phyloP scores from a whole-genome alignment of 805 yeast genomes.

The Wickerhamiella musiphila region DNA sequence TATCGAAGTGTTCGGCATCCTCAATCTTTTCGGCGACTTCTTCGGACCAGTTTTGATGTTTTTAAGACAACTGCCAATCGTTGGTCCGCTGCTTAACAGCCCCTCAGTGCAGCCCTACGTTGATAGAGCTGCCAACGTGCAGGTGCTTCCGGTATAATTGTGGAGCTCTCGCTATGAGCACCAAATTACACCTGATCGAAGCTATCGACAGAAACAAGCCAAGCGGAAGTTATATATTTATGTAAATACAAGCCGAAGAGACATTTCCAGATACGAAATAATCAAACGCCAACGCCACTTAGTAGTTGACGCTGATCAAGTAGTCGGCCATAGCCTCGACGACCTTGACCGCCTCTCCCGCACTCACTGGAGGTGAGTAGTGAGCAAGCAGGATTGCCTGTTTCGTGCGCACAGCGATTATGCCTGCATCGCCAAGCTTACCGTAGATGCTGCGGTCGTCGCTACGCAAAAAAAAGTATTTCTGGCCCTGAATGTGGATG shows the following conservation, averaged over 20 bases:
- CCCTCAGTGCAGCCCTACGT: slow-evolving; percentile 66
- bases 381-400: slow-evolving; percentile 91
- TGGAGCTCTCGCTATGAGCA: neutral
- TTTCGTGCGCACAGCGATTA: slow-evolving; percentile 79
- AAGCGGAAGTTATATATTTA: neutral
- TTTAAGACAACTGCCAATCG: slow-evolving; percentile 68
- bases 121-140: slow-evolving; percentile 48
- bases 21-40: slow-evolving; percentile 84
- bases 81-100: slow-evolving; percentile 70
- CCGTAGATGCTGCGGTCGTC: slow-evolving; percentile 91
- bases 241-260: too few species aligned
- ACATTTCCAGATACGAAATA: neutral
- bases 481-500: slow-evolving; percentile 65
- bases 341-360: slow-evolving; percentile 88
- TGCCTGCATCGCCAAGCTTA: slow-evolving; percentile 73
- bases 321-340: slow-evolving; percentile 95
- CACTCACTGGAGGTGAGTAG: slow-evolving; percentile 63
- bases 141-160: slow-evolving; percentile 41
- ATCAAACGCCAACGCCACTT: slow-evolving; percentile 9
- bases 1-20: slow-evolving; percentile 74
- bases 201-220: neutral
- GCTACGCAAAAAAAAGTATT: slow-evolving; percentile 75
- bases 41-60: slow-evolving; percentile 78
- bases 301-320: slow-evolving; percentile 74
- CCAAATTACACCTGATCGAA: neutral